A percentile compares a stretch with the other conserved stretches of the same genome.
phyloP scores from a whole-genome alignment of 345 rosid species.

The Fremontodendron californicum region DNA sequence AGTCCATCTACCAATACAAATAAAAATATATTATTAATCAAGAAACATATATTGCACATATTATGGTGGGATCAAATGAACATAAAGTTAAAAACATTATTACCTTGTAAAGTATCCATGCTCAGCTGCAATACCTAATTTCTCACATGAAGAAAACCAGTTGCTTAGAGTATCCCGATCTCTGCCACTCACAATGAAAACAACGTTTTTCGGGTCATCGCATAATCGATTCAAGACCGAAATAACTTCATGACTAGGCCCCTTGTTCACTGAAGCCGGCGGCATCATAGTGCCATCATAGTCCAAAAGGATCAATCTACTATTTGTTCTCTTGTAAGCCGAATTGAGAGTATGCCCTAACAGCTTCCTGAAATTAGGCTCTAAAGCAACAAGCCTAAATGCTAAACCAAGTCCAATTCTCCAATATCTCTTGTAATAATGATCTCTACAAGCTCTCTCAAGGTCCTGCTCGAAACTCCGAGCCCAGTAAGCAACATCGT shows the following conservation, averaged over 20 bases:
- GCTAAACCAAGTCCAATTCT: constrained; percentile 69
- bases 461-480: constrained; percentile 71
- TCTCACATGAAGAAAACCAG: constrained; percentile 68
- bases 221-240: constrained; percentile 54
- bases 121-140: constrained; percentile 77
- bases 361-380: constrained; percentile 62
- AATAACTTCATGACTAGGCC: constrained; percentile 53
- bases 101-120: constrained; percentile 83
- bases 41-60: background rate
- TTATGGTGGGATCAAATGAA: background rate
- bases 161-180: constrained; percentile 61
- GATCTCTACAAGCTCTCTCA: constrained; percentile 71
- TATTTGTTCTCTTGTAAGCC: constrained; percentile 48
- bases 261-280: constrained; percentile 44
- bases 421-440: constrained; percentile 66
- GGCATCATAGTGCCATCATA: constrained; percentile 84
- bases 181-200: constrained; percentile 84
- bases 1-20: constrained; percentile 45
- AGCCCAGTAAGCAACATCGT: constrained; percentile 78
- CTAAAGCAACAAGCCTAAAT: constrained; percentile 67
- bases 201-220: constrained; percentile 63
- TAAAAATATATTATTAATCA: background rate
- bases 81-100: background rate
- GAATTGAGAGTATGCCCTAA: constrained; percentile 42
- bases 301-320: constrained; percentile 69